Evolutionary conservation across 176 grass and related monocot species (phyloP).

Genomic region (barley (Hordeum vulgare)): DNA sequence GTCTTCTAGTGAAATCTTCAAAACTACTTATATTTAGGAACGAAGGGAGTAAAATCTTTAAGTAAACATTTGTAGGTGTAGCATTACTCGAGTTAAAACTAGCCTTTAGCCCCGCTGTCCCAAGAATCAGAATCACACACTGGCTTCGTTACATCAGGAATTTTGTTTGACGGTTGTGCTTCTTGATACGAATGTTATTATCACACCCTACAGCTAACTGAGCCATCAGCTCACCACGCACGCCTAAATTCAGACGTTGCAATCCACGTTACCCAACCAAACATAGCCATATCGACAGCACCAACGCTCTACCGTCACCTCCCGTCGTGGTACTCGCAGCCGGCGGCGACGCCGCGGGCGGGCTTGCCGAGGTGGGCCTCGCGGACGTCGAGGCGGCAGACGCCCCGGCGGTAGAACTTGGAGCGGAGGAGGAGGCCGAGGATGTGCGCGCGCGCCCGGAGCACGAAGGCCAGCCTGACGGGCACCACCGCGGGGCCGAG

Average conservation of each 20-base stretch:
- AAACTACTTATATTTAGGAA: no score
- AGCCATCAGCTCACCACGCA: neutral
- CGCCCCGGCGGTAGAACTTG: constrained; percentile 90
- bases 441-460: constrained; percentile 83
- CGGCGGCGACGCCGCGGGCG: constrained; percentile 4
- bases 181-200: neutral
- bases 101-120: neutral
- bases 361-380: constrained; percentile 58
- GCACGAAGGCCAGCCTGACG: constrained; percentile 49
- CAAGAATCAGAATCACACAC: neutral
- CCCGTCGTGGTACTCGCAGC: constrained; percentile 66
- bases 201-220: neutral
- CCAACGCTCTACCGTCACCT: constrained; percentile 12
- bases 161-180: no score
- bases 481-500: constrained; percentile 58
- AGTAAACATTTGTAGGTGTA: no score
- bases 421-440: constrained; percentile 76
- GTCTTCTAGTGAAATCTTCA: no score
- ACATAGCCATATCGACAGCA: neutral
- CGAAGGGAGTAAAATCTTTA: no score
- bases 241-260: neutral
- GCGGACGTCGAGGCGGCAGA: constrained; percentile 42
- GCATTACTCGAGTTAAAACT: no score
- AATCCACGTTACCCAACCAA: neutral
- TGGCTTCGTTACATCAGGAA: no score